These are phyloP conservation scores for Kandelia obovata DNA, from an alignment of 345 rosid species.

Conservation along the genomic window DNA sequence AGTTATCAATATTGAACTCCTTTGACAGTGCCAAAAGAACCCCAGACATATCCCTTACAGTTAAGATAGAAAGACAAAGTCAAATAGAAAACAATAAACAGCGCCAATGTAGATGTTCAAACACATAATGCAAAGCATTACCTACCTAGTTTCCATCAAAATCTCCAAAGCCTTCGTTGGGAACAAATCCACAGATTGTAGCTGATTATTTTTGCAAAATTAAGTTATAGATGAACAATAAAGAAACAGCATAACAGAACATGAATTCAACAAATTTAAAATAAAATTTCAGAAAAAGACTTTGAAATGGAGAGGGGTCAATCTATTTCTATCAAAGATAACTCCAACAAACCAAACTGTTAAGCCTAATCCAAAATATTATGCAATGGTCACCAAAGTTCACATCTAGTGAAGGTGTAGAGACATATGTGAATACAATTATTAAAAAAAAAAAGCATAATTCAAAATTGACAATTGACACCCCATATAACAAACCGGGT, in stretches of 20 bases:
- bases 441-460: no score
- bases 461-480: no score
- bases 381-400: not conserved
- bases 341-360: not conserved
- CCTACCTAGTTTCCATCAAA: slow-evolving; percentile 68
- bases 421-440: no score
- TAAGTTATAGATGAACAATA: slow-evolving; percentile 19
- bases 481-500: no score
- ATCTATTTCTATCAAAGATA: not conserved
- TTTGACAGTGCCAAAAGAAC: slow-evolving; percentile 60
- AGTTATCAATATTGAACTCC: slow-evolving; percentile 72
- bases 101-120: not conserved
- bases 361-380: not conserved
- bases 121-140: slow-evolving; percentile 5
- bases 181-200: slow-evolving; percentile 53
- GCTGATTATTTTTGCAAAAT: slow-evolving; percentile 39
- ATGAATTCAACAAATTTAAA: not conserved
- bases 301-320: not conserved
- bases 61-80: slow-evolving; percentile 11
- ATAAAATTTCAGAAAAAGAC: not conserved
- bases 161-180: slow-evolving; percentile 71
- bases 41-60: slow-evolving; percentile 52
- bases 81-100: slow-evolving; percentile 3
- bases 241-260: no score
- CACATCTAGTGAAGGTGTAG: no score